phyloP scores from a whole-genome alignment of 495 filamentous ascomycete genomes.

The Xylaria sp. region DNA sequence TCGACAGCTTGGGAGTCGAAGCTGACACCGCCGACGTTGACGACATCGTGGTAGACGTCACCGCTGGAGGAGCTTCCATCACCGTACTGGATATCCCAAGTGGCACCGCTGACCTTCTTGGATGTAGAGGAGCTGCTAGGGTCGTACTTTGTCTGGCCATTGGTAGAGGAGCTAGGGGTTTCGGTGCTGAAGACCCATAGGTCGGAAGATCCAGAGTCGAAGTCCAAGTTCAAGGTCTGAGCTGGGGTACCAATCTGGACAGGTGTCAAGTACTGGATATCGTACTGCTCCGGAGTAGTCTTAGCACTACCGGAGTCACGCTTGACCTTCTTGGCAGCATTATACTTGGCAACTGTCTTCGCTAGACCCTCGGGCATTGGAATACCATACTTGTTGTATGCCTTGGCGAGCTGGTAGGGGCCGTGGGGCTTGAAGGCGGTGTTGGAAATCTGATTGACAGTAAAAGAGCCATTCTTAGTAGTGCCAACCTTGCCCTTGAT shows the following conservation, averaged over 20 bases:
- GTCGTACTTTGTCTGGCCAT: constrained; percentile 61
- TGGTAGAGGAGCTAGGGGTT: constrained; percentile 54
- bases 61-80: constrained; percentile 71
- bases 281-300: constrained; percentile 63
- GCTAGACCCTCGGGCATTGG: constrained; percentile 42
- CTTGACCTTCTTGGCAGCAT: constrained; percentile 48
- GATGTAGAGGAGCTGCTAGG: constrained; percentile 51
- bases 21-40: constrained; percentile 68
- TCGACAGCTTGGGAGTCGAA: constrained; percentile 71
- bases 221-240: constrained; percentile 67
- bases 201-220: constrained; percentile 77
- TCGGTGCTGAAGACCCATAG: constrained; percentile 58
- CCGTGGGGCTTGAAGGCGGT: constrained; percentile 58
- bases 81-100: constrained; percentile 73
- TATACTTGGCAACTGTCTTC: constrained; percentile 43
- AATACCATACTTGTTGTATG: constrained; percentile 65
- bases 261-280: constrained; percentile 69
- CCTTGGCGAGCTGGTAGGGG: constrained; percentile 59
- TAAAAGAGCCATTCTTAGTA: constrained; percentile 38
- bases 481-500: constrained; percentile 35
- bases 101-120: constrained; percentile 57
- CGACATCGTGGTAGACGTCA: constrained; percentile 71
- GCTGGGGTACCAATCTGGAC: constrained; percentile 63
- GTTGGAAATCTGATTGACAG: constrained; percentile 39
- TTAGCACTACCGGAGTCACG: constrained; percentile 56